Conservation (phyloP, 495 filamentous ascomycete species). For the Rostrohypoxylon terebratum region DNA sequence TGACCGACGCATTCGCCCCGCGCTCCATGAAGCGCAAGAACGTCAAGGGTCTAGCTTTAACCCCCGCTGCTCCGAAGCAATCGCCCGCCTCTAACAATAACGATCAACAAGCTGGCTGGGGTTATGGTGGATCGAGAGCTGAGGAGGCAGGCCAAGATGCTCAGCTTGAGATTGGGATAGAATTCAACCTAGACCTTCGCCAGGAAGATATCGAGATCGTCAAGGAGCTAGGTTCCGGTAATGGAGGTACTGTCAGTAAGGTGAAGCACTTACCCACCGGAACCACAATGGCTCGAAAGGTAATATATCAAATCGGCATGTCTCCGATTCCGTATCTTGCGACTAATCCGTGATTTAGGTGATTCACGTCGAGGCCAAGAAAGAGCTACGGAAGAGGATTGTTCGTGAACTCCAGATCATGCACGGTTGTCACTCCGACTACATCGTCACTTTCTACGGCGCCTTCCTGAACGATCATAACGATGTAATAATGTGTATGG, state of each 20-base stretch:
- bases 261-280: constrained; percentile 95
- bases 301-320: constrained; percentile 52
- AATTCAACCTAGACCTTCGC: constrained; percentile 92
- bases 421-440: constrained; percentile 95
- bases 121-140: constrained; percentile 60
- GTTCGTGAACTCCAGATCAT: constrained; percentile 97
- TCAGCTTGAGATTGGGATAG: constrained; percentile 93
- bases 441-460: constrained; percentile 97
- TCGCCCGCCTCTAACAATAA: constrained; percentile 57
- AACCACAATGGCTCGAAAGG: constrained; percentile 97
- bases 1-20: constrained; percentile 87
- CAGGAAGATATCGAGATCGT: constrained; percentile 92
- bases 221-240: constrained; percentile 94
- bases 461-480: constrained; percentile 95
- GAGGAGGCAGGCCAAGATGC: constrained; percentile 72
- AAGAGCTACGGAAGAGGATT: constrained; percentile 94
- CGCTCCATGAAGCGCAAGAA: constrained; percentile 98
- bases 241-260: constrained; percentile 98
- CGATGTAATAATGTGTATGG: constrained; percentile 99
- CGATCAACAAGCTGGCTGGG: constrained; percentile 66
- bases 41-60: constrained; percentile 91
- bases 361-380: constrained; percentile 97
- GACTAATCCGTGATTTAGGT: constrained; percentile 66
- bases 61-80: constrained; percentile 69
- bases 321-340: background rate